Evolutionary conservation across 345 rosid species (phyloP).

Genomic region (Noccaea caerulescens): DNA sequence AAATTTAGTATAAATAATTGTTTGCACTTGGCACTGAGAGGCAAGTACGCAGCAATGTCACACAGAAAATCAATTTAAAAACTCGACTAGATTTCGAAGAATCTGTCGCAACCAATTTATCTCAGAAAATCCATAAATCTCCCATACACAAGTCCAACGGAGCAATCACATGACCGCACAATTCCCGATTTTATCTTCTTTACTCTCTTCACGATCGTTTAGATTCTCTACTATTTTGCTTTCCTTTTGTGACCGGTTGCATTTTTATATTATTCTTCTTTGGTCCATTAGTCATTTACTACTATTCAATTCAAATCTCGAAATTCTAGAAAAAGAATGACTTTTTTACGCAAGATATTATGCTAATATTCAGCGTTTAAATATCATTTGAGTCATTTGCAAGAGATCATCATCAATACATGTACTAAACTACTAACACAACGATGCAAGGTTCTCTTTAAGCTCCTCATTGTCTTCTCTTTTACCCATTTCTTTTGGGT

Average conservation of each 20-base stretch:
- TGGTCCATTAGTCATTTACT: neutral
- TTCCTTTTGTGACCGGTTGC: neutral
- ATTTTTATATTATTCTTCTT: neutral
- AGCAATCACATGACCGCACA: conserved; percentile 42
- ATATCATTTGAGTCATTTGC: neutral
- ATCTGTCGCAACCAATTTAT: neutral
- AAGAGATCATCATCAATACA: neutral
- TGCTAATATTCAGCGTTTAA: neutral
- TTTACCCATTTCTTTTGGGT: neutral
- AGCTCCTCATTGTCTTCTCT: neutral
- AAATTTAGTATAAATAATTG: neutral
- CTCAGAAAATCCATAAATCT: neutral
- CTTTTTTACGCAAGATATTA: neutral
- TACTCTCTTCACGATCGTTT: neutral
- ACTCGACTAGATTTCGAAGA: conserved; percentile 8
- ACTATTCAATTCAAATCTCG: neutral
- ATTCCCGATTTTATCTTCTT: conserved; percentile 21
- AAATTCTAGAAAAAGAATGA: conserved; percentile 1
- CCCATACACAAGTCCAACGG: conserved; percentile 22
- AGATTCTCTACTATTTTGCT: neutral
- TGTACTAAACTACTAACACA: neutral
- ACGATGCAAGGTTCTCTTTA: conserved; percentile 30
- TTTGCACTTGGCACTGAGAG: neutral
- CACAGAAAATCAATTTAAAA: neutral
- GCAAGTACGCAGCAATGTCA: neutral